These are phyloP conservation scores for Cladosporium colombiae DNA, from an alignment of 2,329 filamentous ascomycete species.

Conservation along the genomic window DNA sequence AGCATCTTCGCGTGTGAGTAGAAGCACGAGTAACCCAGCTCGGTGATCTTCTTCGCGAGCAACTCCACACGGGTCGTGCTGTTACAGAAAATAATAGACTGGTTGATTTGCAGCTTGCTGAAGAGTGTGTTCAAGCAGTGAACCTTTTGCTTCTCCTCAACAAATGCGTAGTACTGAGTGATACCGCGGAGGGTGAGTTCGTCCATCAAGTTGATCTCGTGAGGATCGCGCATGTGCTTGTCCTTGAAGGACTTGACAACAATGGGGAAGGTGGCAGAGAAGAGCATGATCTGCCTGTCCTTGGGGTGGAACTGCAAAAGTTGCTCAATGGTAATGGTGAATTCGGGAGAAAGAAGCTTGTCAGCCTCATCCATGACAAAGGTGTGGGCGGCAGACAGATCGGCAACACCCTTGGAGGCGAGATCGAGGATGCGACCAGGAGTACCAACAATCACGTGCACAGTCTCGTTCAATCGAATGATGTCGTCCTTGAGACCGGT, in stretches of 20 bases:
- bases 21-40: constrained; percentile 98
- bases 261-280: constrained; percentile 95
- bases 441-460: constrained; percentile 97
- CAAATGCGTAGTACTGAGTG: constrained; percentile 98
- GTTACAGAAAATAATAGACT: constrained; percentile 99
- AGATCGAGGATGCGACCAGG: constrained; percentile 95
- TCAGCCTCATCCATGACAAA: constrained; percentile 99
- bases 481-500: constrained; percentile 96
- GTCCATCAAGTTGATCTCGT: constrained; percentile 99
- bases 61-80: constrained; percentile 98
- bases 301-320: constrained; percentile 93
- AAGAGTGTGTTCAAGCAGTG: constrained; percentile 99
- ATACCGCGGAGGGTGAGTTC: constrained; percentile 97
- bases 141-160: constrained; percentile 98
- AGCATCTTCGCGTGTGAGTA: constrained; percentile 99
- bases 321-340: constrained; percentile 96
- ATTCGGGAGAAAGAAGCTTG: constrained; percentile 94
- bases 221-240: constrained; percentile 94
- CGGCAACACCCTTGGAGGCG: constrained; percentile 93
- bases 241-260: constrained; percentile 98
- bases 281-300: constrained; percentile 98
- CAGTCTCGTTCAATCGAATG: constrained; percentile 86
- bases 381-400: constrained; percentile 92
- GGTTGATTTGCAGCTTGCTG: constrained; percentile 98
- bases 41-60: constrained; percentile 98